Evolutionary conservation across 129 eudicot genomes (phyloP), one percentile per base, ranked within the genome.

Genomic region (Flaveria bidentis): DNA sequence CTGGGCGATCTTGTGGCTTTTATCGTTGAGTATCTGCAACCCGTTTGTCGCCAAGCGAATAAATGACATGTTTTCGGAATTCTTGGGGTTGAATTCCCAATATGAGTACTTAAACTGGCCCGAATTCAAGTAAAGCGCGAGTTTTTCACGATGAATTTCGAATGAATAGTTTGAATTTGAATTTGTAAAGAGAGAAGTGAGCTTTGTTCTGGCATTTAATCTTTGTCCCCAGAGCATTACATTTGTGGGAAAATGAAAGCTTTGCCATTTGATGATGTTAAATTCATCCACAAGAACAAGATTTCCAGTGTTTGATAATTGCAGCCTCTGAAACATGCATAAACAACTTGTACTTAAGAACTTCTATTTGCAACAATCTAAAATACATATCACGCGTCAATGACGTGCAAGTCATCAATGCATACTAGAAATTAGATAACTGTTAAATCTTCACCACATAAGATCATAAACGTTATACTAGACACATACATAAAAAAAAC

Each of bases 231-330:
- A 83, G 14, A 94, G 88, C 93, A 94, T 86, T 42, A 87, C 75
- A 75, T 91, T 81, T 42, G 99, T 94, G 3, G 99, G 99, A 77
- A 89, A 94, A 80, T 91, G 93, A 86, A 94, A 94, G 78, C 92
- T 94, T 75, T 94, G 99, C 99, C 99, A 94, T 77, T 84, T 91
- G 53, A 89, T 87, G 53, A 55, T 45, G 81, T 86, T 78, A 62
- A 73, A 39, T 25, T 73, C 86, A 78, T 91, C 92, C 17, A 87
- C 87, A 17, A 94, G 84, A 5, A 94, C 93, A 28, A 94, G 76
- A 47, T 94, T 94, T 11, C 99, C 99, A 1, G 76, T 87, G 42
- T 73, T 81, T 33, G 89, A 83, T 51, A 91, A 80, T 44, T 74
- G 76, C 26, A 94, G 71, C 76, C 87, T 89, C 99, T 94, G 92